Percentiles rank a stretch among this genome's conserved stretches.
Evolutionary conservation across 2,329 filamentous ascomycete species (phyloP).

Genomic region (Aureobasidium lini): DNA sequence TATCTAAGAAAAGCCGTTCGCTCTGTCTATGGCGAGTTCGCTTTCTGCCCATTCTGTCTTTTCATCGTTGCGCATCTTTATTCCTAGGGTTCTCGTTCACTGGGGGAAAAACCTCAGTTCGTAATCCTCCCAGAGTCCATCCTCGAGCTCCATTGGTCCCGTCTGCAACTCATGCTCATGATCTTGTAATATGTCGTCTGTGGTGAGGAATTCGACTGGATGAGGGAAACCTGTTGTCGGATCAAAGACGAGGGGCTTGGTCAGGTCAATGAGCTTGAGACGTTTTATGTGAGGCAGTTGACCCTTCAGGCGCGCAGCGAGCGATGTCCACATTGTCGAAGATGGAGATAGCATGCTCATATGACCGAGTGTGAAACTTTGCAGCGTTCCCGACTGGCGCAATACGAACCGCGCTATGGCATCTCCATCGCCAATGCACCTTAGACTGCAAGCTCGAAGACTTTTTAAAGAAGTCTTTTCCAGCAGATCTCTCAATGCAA

Average conservation of each 20-base stretch:
- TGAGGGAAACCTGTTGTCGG: no score
- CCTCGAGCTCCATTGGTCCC: background rate
- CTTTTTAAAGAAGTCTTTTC: background rate
- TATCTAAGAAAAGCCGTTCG: background rate
- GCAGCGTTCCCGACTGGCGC: background rate
- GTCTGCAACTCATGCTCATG: background rate
- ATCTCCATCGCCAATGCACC: background rate
- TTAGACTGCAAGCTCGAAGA: background rate
- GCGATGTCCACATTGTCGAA: background rate
- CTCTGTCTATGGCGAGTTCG: no score
- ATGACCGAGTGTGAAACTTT: background rate
- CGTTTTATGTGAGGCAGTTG: background rate
- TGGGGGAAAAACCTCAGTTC: background rate
- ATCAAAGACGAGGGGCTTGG: no score
- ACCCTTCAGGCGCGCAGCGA: background rate
- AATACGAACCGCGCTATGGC: background rate
- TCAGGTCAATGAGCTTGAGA: background rate
- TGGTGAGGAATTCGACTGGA: background rate
- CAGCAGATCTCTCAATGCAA: background rate
- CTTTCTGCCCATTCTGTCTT: background rate
- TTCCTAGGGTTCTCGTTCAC: accelerated
- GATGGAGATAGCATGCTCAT: background rate
- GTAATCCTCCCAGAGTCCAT: background rate
- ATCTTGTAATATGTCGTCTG: background rate
- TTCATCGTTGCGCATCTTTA: background rate